A percentile compares a stretch with the other conserved stretches of the same genome.
These are phyloP conservation scores for Waltergamsia citrina DNA, from an alignment of 2,329 filamentous ascomycete genomes.

Conservation along the genomic window DNA sequence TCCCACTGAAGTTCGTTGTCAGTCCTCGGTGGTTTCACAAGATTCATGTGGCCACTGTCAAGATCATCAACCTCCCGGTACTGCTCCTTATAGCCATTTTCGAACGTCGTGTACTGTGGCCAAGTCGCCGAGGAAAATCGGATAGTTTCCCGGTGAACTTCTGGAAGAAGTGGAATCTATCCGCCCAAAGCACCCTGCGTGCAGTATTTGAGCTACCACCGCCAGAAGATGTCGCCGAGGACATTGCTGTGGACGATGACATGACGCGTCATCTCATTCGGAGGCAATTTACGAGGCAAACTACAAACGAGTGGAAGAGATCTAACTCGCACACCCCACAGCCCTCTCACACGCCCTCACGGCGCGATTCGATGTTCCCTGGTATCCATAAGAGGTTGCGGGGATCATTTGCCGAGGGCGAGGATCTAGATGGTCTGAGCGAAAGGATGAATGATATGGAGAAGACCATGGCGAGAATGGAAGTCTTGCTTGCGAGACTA, in stretches of 20 bases:
- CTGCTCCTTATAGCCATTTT: conserved; percentile 61
- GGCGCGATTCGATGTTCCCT: conserved; percentile 49
- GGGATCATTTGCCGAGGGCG: conserved; percentile 34
- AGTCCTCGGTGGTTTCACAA: conserved; percentile 86
- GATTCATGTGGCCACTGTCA: conserved; percentile 70
- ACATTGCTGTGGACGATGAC: conserved; percentile 50
- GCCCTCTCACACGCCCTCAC: conserved; percentile 21
- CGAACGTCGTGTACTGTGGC: conserved; percentile 63
- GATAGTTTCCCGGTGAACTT: conserved; percentile 7
- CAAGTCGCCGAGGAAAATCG: conserved; percentile 12
- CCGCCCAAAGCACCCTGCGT: conserved; percentile 61
- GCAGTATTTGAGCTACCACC: conserved; percentile 65
- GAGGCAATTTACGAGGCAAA: conserved; percentile 41
- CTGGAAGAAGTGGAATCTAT: conserved; percentile 60
- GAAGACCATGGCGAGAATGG: conserved; percentile 35
- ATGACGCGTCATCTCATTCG: conserved; percentile 48
- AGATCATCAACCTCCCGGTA: conserved; percentile 65
- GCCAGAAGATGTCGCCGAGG: conserved; percentile 48
- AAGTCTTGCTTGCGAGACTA: conserved; percentile 33
- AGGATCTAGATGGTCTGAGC: conserved; percentile 33
- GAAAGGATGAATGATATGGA: conserved; percentile 40
- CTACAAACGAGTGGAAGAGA: conserved; percentile 23
- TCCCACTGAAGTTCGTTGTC: conserved; percentile 70
- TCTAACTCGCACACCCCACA: conserved; percentile 10
- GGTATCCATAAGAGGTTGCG: conserved; percentile 37